Evolutionary conservation across 2,329 filamentous ascomycete genomes (phyloP).

Genomic region (Ascochyta viciae-villosae): DNA sequence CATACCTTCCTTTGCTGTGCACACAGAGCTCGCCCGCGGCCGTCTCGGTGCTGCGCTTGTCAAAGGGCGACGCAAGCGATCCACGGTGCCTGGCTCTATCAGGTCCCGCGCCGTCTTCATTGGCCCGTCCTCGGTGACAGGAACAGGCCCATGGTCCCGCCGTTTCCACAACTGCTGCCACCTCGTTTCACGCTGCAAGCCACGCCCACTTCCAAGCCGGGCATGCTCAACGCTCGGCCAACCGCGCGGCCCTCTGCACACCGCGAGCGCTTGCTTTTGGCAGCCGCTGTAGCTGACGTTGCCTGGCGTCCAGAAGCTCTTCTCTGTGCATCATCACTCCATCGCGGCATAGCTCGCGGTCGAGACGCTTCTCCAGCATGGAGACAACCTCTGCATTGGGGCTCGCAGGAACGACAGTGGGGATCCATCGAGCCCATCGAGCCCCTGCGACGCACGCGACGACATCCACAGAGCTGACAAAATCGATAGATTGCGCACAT

Average conservation of each 20-base stretch:
- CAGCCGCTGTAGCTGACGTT: slow-evolving; percentile 16
- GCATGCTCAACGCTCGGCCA: slow-evolving; percentile 10
- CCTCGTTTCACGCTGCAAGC: slow-evolving; percentile 17
- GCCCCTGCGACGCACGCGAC: slow-evolving; percentile 8
- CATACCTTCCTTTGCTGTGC: no score
- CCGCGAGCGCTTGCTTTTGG: slow-evolving; percentile 16
- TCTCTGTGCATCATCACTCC: slow-evolving; percentile 5
- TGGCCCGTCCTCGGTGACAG: not conserved
- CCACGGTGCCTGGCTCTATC: slow-evolving; percentile 5
- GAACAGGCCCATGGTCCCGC: not conserved
- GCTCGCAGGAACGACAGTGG: slow-evolving; percentile 5
- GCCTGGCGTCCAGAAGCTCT: slow-evolving; percentile 3
- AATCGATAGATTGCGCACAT: slow-evolving; percentile 15
- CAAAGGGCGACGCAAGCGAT: slow-evolving; percentile 11
- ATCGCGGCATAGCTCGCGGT: slow-evolving; percentile 10
- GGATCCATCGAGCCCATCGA: not conserved
- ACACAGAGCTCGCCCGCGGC: not conserved
- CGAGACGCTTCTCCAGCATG: slow-evolving; percentile 13
- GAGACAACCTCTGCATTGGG: not conserved
- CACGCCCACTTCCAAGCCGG: slow-evolving; percentile 13
- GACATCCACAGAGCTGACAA: not conserved
- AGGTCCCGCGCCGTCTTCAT: not conserved
- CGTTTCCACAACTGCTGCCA: slow-evolving; percentile 7
- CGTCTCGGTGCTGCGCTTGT: slow-evolving; percentile 7
- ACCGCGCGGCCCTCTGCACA: slow-evolving; percentile 17